Evolutionary conservation across 768 basidiomycete genomes (phyloP).

Genomic region (Podaxis sp.): DNA sequence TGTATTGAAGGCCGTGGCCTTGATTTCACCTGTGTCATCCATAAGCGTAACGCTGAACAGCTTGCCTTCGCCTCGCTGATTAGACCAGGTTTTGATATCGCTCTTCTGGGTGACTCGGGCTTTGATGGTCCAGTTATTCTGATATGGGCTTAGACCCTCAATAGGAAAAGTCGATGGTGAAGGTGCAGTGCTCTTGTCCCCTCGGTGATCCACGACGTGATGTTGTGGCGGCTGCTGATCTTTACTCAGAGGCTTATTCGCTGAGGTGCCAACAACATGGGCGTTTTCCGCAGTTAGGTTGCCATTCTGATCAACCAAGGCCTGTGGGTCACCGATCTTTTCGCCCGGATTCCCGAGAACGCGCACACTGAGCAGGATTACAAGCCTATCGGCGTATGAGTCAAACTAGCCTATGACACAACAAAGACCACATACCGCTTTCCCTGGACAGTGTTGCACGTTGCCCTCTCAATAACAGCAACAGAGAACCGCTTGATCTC

Average conservation of each 20-base stretch:
- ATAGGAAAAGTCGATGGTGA: conserved; percentile 68
- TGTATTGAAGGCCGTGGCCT: conserved; percentile 88
- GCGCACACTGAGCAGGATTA: conserved; percentile 74
- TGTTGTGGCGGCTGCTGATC: neutral
- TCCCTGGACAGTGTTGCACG: conserved; percentile 80
- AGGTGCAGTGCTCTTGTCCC: conserved; percentile 12
- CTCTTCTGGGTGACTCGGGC: conserved; percentile 88
- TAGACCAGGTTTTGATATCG: conserved; percentile 89
- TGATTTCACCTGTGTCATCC: conserved; percentile 93
- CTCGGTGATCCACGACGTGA: neutral
- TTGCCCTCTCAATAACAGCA: conserved; percentile 69
- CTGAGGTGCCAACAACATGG: conserved; percentile 24
- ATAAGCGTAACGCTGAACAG: conserved; percentile 90
- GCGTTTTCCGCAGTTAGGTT: conserved; percentile 20
- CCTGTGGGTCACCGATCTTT: conserved; percentile 71
- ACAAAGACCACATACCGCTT: conserved; percentile 60
- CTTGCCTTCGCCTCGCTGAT: conserved; percentile 89
- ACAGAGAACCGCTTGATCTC: conserved; percentile 66
- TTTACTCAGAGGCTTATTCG: conserved; percentile 19
- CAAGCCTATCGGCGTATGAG: conserved; percentile 48
- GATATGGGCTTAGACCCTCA: conserved; percentile 92
- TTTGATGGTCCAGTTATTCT: conserved; percentile 99
- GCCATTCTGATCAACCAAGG: conserved; percentile 30
- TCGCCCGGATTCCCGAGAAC: conserved; percentile 51
- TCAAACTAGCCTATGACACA: conserved; percentile 2